Evolutionary conservation across 306 rosid species (phyloP).

Genomic region (Casuarina glauca): DNA sequence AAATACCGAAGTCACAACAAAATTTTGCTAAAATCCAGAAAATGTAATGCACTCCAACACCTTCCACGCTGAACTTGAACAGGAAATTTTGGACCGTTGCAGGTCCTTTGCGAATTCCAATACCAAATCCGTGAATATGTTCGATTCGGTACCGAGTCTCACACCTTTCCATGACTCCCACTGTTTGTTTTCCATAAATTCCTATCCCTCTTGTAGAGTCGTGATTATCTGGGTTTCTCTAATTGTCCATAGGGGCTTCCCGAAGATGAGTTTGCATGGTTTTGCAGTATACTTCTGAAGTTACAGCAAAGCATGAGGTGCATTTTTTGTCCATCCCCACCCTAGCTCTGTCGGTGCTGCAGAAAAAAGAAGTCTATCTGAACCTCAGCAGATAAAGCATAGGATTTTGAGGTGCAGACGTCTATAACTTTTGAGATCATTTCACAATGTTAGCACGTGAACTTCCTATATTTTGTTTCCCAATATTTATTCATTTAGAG

Average conservation of each 20-base stretch:
- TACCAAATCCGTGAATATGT: conserved; percentile 66
- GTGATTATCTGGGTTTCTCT: too few relatives aligned
- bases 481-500: too few relatives aligned
- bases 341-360: background rate
- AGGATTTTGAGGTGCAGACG: conserved; percentile 2
- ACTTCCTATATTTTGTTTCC: background rate
- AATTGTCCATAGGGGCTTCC: too few relatives aligned
- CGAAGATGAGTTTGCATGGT: background rate
- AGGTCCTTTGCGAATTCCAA: conserved; percentile 46
- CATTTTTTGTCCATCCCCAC: too few relatives aligned
- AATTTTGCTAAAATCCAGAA: too few relatives aligned
- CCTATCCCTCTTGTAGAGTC: too few relatives aligned
- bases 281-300: background rate
- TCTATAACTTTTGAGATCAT: background rate
- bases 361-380: background rate
- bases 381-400: background rate
- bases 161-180: conserved; percentile 25
- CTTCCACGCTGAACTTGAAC: conserved; percentile 27
- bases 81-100: conserved; percentile 48
- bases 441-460: conserved; percentile 22
- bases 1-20: background rate
- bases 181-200: conserved; percentile 11
- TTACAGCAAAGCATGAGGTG: background rate
- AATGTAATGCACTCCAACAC: conserved; percentile 2
- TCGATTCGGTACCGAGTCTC: conserved; percentile 38